phyloP scores from a whole-genome alignment of 2,329 filamentous ascomycete genomes.

The Huntiella omanensis region DNA sequence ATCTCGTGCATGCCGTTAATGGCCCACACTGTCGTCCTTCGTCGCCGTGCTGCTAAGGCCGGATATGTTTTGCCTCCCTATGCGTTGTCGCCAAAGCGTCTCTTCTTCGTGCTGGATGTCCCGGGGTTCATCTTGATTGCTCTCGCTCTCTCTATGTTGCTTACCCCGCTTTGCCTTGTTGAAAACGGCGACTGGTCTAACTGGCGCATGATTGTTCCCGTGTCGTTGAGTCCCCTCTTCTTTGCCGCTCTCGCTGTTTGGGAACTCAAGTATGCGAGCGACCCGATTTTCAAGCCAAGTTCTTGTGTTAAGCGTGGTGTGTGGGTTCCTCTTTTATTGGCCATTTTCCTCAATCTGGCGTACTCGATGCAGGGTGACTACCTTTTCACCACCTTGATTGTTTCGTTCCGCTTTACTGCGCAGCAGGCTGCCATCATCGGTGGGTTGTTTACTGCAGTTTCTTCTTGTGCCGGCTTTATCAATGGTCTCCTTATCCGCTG shows the following conservation, averaged over 20 bases:
- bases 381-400: conserved; percentile 41
- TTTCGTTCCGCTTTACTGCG: conserved; percentile 40
- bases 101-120: conserved; percentile 26
- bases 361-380: conserved; percentile 47
- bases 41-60: conserved; percentile 26
- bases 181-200: conserved; percentile 1
- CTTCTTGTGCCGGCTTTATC: conserved; percentile 36
- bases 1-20: no score
- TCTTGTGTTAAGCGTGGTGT: conserved; percentile 32
- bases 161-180: no score
- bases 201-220: conserved; percentile 23
- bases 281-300: conserved; percentile 26
- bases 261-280: conserved; percentile 24
- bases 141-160: no score
- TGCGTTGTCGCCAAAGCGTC: conserved; percentile 26
- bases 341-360: conserved; percentile 32
- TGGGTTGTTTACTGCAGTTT: conserved; percentile 37
- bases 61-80: conserved; percentile 27
- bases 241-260: conserved; percentile 32
- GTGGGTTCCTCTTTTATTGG: conserved; percentile 43
- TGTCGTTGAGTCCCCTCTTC: conserved; percentile 26
- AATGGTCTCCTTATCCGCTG: conserved; percentile 37
- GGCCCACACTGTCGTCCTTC: conserved; percentile 19
- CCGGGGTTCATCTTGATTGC: conserved; percentile 16
- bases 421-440: conserved; percentile 37